These are phyloP conservation scores for Mortierella sp. DNA, from an alignment of 371 early-diverging fungal species.

Conservation along the genomic window DNA sequence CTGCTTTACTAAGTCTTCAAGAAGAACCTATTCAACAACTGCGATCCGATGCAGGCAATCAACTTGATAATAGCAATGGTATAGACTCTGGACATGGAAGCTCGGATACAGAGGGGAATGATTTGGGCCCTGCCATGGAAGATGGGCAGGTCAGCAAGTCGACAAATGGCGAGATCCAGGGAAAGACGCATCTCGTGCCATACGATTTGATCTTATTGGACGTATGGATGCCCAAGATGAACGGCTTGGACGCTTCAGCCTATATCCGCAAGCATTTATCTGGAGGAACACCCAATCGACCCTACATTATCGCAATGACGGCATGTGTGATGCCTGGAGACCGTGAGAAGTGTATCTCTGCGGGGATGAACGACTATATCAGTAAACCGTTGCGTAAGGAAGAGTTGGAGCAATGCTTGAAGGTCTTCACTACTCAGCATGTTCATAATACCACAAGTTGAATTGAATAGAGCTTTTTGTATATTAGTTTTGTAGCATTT, in stretches of 20 bases:
- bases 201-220: conserved; percentile 67
- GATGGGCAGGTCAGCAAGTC: neutral
- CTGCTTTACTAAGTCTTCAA: conserved; percentile 20
- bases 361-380: conserved; percentile 58
- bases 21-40: neutral
- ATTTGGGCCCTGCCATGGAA: neutral
- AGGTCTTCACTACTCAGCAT: conserved; percentile 30
- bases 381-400: conserved; percentile 64
- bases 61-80: conserved; percentile 12
- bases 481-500: neutral
- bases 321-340: conserved; percentile 70
- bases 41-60: neutral
- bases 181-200: conserved; percentile 20
- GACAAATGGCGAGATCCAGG: neutral
- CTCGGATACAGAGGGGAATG: conserved; percentile 1
- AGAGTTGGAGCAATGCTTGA: conserved; percentile 58
- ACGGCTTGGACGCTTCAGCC: conserved; percentile 62
- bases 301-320: conserved; percentile 68
- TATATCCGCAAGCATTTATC: conserved; percentile 60
- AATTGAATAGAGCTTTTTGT: neutral
- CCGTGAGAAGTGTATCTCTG: conserved; percentile 62
- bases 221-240: conserved; percentile 71
- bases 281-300: conserved; percentile 36
- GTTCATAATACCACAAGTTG: neutral
- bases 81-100: conserved; percentile 5